Percentiles rank a stretch among this genome's conserved stretches.
These are phyloP conservation scores for Citrus unshiu DNA, from an alignment of 345 rosid species.

Conservation along the genomic window DNA sequence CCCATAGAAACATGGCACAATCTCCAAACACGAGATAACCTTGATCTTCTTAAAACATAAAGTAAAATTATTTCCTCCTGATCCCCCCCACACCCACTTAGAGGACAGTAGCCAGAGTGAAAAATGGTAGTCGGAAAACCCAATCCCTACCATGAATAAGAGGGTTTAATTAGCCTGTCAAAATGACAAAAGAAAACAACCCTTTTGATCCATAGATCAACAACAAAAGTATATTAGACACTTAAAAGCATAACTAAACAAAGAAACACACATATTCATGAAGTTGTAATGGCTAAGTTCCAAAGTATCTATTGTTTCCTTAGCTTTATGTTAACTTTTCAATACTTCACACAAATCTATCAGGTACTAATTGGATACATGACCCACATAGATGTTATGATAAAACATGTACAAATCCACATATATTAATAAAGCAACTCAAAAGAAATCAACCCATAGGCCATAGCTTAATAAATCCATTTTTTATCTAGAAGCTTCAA, in stretches of 20 bases:
- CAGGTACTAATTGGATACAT: neutral
- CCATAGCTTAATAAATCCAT: neutral
- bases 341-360: neutral
- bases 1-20: conserved; percentile 83
- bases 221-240: neutral
- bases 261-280: neutral
- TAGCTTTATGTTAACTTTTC: neutral
- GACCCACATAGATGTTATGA: neutral
- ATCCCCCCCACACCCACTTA: conserved; percentile 87
- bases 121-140: conserved; percentile 47
- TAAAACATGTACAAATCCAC: neutral
- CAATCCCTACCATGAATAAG: conserved; percentile 28
- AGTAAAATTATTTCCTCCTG: no score
- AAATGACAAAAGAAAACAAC: neutral
- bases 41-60: conserved; percentile 51
- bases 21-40: conserved; percentile 83
- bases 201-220: neutral
- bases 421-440: neutral
- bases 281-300: neutral
- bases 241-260: neutral
- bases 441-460: neutral
- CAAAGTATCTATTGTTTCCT: neutral
- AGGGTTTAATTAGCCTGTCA: conserved; percentile 34
- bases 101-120: conserved; percentile 99
- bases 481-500: neutral